A percentile compares a stretch with the other conserved stretches of the same genome.
Evolutionary conservation across 345 rosid species (phyloP).

Genomic region (Eutrema japonicum): DNA sequence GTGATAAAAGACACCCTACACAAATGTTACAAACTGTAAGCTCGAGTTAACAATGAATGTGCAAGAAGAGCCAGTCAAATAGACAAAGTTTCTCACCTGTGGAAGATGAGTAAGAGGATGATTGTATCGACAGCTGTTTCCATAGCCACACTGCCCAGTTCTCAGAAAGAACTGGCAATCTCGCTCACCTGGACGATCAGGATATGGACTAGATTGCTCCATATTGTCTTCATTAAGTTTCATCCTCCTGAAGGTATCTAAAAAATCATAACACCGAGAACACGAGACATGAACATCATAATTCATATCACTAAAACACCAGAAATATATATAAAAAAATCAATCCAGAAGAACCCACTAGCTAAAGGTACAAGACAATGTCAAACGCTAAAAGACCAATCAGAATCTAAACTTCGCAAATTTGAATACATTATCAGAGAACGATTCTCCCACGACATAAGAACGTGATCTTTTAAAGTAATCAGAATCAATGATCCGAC

Average conservation of each 20-base stretch:
- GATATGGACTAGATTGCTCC: slow-evolving; percentile 57
- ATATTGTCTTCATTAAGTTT: slow-evolving; percentile 57
- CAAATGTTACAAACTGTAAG: slow-evolving; percentile 26
- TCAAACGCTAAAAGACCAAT: slow-evolving; percentile 25
- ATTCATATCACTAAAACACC: neutral
- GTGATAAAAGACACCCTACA: slow-evolving; percentile 52
- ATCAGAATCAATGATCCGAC: slow-evolving; percentile 37
- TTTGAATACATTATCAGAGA: slow-evolving; percentile 12
- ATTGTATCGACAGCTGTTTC: slow-evolving; percentile 70
- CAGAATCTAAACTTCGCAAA: slow-evolving; percentile 29
- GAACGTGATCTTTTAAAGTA: slow-evolving; percentile 28
- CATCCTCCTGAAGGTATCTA: slow-evolving; percentile 59
- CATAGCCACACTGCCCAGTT: slow-evolving; percentile 76
- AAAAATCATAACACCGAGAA: slow-evolving; percentile 21
- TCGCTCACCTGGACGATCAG: slow-evolving; percentile 78
- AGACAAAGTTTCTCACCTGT: slow-evolving; percentile 45
- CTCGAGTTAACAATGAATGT: neutral
- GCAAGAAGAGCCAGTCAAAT: neutral
- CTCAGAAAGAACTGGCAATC: slow-evolving; percentile 68
- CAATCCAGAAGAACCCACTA: slow-evolving; percentile 9
- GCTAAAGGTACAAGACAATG: slow-evolving; percentile 30
- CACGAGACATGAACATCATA: slow-evolving; percentile 17
- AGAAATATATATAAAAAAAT: neutral
- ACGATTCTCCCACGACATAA: slow-evolving; percentile 23
- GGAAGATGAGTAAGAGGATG: slow-evolving; percentile 70